Evolutionary conservation across 805 yeast genomes (phyloP), one percentile per base, ranked within the genome.

Genomic region (Yamadazyma tumulicola): DNA sequence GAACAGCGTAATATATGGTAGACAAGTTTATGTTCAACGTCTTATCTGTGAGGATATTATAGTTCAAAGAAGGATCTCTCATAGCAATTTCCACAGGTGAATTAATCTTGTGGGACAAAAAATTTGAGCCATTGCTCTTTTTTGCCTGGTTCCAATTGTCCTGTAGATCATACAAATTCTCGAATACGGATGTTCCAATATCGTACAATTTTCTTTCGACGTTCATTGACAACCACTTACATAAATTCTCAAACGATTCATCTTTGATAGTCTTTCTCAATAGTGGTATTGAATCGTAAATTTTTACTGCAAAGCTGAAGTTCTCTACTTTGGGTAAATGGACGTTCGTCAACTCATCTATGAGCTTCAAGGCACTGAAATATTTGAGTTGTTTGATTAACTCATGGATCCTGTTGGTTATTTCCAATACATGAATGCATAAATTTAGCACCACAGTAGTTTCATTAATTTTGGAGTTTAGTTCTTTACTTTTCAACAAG

Each of bases 1-100:
- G 67, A 18, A 85, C 74, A 4, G 94, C 79, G 59, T 91, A 96
- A 55, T 78, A 85, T 19, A 91, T 66, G 5, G 88, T 83, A n/a
- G 78, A 72, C 38, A 89, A 57, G 37, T 80, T 79, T 20, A 87
- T 45, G 25, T 51, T 54, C 16, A 58, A 40, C 4, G 34, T 32
- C 13, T 49, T 62, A 32, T 72, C 74, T 6, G 68, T 62, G 31
- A 81, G 59, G 3, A 80, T 68, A 45, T 74, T 68, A 38, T 74
- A 71, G 44, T 63, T 67, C 38, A 56, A 54, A 33, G 64, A 61
- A 0, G 80, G 69, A 29, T 76, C 78, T 48, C 97, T 69, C 52
- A 87, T 66, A 5, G 95, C 77, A 6, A 75, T 57, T 55, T 91
- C 97, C 4, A 89, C 85, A 0, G 95, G 85, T 0, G 96, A 85